phyloP scores from a whole-genome alignment of 345 rosid genomes.

The Linum tenue region DNA sequence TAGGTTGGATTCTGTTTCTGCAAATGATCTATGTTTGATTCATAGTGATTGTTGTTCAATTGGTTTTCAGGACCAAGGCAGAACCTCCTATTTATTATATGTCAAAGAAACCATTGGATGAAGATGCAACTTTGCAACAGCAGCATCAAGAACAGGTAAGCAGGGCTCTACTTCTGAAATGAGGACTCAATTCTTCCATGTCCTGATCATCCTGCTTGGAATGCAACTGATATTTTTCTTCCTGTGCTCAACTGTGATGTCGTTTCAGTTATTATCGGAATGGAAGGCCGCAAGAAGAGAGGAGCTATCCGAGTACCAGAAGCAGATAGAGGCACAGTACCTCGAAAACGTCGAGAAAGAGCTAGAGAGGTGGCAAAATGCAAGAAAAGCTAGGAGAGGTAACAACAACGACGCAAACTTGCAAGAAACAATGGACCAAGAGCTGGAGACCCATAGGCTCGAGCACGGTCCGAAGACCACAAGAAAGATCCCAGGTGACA shows the following conservation, averaged over 20 bases:
- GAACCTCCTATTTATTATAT: conserved; percentile 80
- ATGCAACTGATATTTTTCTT: not conserved
- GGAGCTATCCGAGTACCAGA: conserved; percentile 73
- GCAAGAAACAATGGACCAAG: conserved; percentile 98
- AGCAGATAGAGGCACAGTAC: conserved; percentile 58
- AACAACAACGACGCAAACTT: conserved; percentile 50
- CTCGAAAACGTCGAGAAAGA: conserved; percentile 77
- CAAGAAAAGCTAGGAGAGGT: conserved; percentile 57
- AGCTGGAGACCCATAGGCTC: conserved; percentile 79
- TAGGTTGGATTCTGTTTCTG: conserved; percentile 18
- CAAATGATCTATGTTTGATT: conserved; percentile 2
- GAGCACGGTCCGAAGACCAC: conserved; percentile 85
- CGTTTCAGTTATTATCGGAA: conserved; percentile 48
- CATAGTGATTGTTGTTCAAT: conserved; percentile 15
- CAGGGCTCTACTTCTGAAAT: conserved; percentile 4
- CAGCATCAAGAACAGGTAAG: conserved; percentile 64
- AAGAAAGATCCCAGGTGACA: conserved; percentile 71
- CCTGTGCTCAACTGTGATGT: not conserved
- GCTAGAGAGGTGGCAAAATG: conserved; percentile 93
- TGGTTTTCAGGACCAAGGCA: conserved; percentile 69
- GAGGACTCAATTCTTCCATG: not conserved
- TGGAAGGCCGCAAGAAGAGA: conserved; percentile 75
- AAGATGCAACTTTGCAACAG: conserved; percentile 40
- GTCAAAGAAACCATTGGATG: conserved; percentile 56
- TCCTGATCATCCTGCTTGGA: not conserved